A percentile compares a stretch with the other conserved stretches of the same genome.
Evolutionary conservation across 2,329 filamentous ascomycete species (phyloP).

Genomic region (Colletotrichum cordylinicola): DNA sequence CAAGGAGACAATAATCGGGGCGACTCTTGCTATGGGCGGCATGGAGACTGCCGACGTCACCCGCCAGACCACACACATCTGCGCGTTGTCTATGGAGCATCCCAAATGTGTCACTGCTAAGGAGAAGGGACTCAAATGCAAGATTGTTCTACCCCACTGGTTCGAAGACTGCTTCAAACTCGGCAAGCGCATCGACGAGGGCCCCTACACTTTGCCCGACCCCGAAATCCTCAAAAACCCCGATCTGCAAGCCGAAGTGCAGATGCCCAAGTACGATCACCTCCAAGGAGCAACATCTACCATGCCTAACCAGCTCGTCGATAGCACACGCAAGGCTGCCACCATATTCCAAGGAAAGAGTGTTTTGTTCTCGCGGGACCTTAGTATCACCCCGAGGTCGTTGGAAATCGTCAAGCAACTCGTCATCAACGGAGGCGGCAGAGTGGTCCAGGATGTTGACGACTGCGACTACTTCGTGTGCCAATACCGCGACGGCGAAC

Average conservation of each 20-base stretch:
- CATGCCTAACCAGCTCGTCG: constrained; percentile 48
- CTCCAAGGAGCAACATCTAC: constrained; percentile 71
- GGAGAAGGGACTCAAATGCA: constrained; percentile 72
- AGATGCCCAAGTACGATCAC: constrained; percentile 62
- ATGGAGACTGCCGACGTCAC: constrained; percentile 76
- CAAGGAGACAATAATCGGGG: constrained; percentile 90
- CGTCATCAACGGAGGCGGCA: constrained; percentile 74
- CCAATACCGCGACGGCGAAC: constrained; percentile 80
- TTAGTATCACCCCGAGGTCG: constrained; percentile 73
- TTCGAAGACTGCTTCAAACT: constrained; percentile 97
- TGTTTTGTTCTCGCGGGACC: constrained; percentile 79
- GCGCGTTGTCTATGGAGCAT: constrained; percentile 78
- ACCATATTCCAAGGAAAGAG: constrained; percentile 79
- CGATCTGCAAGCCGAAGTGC: constrained; percentile 61
- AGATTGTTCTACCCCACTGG: constrained; percentile 94
- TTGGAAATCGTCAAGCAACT: constrained; percentile 72
- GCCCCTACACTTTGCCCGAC: constrained; percentile 84
- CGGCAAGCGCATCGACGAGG: constrained; percentile 87
- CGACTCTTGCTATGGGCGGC: constrained; percentile 87
- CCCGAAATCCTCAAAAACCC: constrained; percentile 77
- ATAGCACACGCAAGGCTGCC: constrained; percentile 54
- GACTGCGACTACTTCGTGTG: constrained; percentile 86
- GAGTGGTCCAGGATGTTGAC: constrained; percentile 67
- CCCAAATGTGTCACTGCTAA: constrained; percentile 70
- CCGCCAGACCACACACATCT: constrained; percentile 84